Base-by-base conservation (phyloP, 331 rosid genomes). In the Malus hybrid region DNA sequence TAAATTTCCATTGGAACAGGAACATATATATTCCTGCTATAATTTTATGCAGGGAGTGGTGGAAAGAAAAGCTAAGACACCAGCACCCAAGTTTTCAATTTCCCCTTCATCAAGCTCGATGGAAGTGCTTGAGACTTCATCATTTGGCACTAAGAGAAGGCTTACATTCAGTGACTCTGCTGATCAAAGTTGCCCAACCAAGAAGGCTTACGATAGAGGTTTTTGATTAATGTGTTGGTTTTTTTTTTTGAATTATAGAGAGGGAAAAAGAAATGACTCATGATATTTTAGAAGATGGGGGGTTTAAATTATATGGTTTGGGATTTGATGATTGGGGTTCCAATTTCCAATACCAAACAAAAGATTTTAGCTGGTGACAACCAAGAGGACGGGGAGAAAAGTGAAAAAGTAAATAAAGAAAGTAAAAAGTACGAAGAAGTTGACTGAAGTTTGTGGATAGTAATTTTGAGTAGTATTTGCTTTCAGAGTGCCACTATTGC, bases 101-200 rank as follows among this genome's bases (percentile, higher is more conserved):
- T 61, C 82, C 68, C 82, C 82, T n/a, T 39, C 46, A 39, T 78
- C 87, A 13, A 73, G 68, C 81, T 83, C 84, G 73, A 69, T 77
- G 70, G 85, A 79, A 84, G 80, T 79, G 84, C 66, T 70, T 82
- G 92, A 86, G 84, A 84, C 76, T 73, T 66, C 78, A 52, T 18
- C 57, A 60, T 73, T 76, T 44, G 87, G 85, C 33, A 68, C 87
- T 9, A 92, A 90, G 92, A 92, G 97, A 87, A 87, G 91, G 80
- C 96, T 94, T 75, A 34, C 73, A 32, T 94, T 87, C 79, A 79
- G 74, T 50, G 86, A 87, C 75, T 75, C 65, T 57, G 71, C 65
- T 57, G 90, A 87, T 57, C 83, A 70, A 77, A 65, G 79, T 73
- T 78, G 76, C 79, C 81, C 84, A 0, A 80, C 13, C 56, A 87